Percentiles rank a stretch among this genome's conserved stretches.
These are phyloP conservation scores for Ephemerocybe angulata DNA, from an alignment of 768 basidiomycete genomes.

Conservation along the genomic window DNA sequence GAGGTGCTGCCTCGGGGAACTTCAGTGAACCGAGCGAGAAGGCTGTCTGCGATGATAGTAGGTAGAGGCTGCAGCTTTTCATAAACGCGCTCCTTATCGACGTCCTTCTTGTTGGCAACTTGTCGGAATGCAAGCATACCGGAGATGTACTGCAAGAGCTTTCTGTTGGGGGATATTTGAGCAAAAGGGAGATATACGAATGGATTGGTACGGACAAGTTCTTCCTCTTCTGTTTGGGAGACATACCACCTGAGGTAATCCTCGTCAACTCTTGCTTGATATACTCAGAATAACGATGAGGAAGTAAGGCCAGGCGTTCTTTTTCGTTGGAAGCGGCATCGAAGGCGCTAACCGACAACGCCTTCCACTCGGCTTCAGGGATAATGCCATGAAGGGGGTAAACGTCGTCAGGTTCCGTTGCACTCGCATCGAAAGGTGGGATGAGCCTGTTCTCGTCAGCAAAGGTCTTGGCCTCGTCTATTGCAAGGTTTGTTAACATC, in stretches of 20 bases:
- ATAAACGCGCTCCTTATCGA: slow-evolving; percentile 50
- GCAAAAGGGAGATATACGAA: not conserved
- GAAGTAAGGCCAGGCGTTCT: slow-evolving; percentile 54
- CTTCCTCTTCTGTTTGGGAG: slow-evolving; percentile 54
- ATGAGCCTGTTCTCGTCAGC: slow-evolving; percentile 68
- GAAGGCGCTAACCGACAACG: slow-evolving; percentile 55
- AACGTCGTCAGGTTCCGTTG: slow-evolving; percentile 66
- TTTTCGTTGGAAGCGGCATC: slow-evolving; percentile 45
- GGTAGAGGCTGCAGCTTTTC: slow-evolving; percentile 61
- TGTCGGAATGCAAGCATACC: slow-evolving; percentile 72
- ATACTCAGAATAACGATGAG: slow-evolving; percentile 65
- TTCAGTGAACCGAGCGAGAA: slow-evolving; percentile 81
- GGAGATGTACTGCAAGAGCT: slow-evolving; percentile 77
- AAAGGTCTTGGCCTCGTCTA: slow-evolving; percentile 65
- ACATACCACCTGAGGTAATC: slow-evolving; percentile 32
- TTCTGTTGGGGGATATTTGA: slow-evolving; percentile 39
- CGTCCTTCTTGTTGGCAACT: slow-evolving; percentile 31
- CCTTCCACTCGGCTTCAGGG: slow-evolving; percentile 75
- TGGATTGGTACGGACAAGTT: slow-evolving; percentile 47
- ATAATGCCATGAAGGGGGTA: slow-evolving; percentile 76
- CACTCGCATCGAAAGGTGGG: slow-evolving; percentile 66
- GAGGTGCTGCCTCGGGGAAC: slow-evolving; percentile 58
- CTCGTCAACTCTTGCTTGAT: slow-evolving; percentile 58
- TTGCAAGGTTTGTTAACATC: slow-evolving; percentile 7
- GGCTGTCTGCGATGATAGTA: slow-evolving; percentile 62